Evolutionary conservation across 2,329 filamentous ascomycete species (phyloP).

Genomic region (Acrocalymma vagum): DNA sequence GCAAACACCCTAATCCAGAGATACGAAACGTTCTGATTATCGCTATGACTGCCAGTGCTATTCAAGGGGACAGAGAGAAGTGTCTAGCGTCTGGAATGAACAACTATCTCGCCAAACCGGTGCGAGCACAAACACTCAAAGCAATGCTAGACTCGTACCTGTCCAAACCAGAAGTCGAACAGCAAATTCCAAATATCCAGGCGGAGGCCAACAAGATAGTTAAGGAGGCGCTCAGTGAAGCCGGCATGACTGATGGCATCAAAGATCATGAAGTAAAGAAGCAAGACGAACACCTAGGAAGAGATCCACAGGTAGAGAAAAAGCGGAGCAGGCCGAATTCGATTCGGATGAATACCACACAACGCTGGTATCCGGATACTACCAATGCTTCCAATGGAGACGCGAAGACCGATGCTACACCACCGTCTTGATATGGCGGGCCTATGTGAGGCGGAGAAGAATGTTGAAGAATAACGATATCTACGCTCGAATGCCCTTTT

Average conservation of each 20-base stretch:
- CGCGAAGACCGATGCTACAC: constrained; percentile 13
- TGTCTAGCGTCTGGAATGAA: constrained; percentile 98
- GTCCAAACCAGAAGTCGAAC: constrained; percentile 54
- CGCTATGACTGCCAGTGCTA: constrained; percentile 95
- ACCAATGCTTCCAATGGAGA: constrained; percentile 13
- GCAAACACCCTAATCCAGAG: constrained; percentile 76
- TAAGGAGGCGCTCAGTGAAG: constrained; percentile 37
- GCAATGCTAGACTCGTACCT: constrained; percentile 79
- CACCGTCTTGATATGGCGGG: constrained; percentile 7
- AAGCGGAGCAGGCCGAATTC: constrained; percentile 19
- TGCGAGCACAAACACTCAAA: constrained; percentile 86
- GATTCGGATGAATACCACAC: constrained; percentile 22
- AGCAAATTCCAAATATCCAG: constrained; percentile 52
- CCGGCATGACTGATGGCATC: constrained; percentile 5
- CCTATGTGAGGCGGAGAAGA: too few species aligned
- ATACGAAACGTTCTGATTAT: constrained; percentile 90
- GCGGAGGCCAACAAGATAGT: constrained; percentile 56
- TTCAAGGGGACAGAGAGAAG: constrained; percentile 93
- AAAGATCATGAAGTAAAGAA: constrained; percentile 4
- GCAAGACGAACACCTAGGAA: not conserved
- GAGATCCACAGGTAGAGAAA: constrained; percentile 7
- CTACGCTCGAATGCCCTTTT: too few species aligned
- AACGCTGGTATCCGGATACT: constrained; percentile 20
- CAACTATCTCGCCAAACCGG: constrained; percentile 94
- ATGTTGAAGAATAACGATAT: too few species aligned